Evolutionary conservation across 2,329 filamentous ascomycete genomes (phyloP), one percentile per base, ranked within the genome.

Genomic region (Colletotrichum costaricense): DNA sequence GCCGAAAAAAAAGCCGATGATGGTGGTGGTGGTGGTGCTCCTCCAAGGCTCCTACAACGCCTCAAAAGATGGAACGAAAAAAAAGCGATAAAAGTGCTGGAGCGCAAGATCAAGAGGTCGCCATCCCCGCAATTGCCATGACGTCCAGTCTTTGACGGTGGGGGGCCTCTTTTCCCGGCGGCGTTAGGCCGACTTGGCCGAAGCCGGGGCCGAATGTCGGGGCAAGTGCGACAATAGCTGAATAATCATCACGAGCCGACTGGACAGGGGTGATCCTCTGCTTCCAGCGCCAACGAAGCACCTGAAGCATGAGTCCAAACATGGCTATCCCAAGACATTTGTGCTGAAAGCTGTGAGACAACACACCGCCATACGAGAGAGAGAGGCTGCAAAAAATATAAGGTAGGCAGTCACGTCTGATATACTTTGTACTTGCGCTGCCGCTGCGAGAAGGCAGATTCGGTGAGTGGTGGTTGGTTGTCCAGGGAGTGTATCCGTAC

Each of bases 191-290:
- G 67, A 73, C 58, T 71, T 62, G 19, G 71, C 71, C 71, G 71
- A 73, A 52, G 56, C 71, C 71, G 71, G 71, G 71, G 60, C 67
- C 71, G 71, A 73, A 65, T 14, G 33, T 73, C 71, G 67, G 67
- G 60, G 28, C 38, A 14, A 14, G 24, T 46, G 69, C 69, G 65
- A 72, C 69, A 16, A 64, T 16, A 35, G 71, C 71, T 73, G 42
- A 73, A 64, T 70, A 57, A 73, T 73, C 56, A 62, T 26, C 35
- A 28, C 60, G n/a, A 62, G 60, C 55, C 60, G 42, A 56, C 35
- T 24, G 60, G 28, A 35, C 71, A 65, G 60, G 71, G 70, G 35
- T 60, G 12, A 62, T 42, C 71, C 55, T 70, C 42, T 46, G 56
- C 7, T 52, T 12, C 33, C 14, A 49, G n/a, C 22, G 67, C 67